Conservation (phyloP, 2,329 filamentous ascomycete genomes). For the Phoma sp. region DNA sequence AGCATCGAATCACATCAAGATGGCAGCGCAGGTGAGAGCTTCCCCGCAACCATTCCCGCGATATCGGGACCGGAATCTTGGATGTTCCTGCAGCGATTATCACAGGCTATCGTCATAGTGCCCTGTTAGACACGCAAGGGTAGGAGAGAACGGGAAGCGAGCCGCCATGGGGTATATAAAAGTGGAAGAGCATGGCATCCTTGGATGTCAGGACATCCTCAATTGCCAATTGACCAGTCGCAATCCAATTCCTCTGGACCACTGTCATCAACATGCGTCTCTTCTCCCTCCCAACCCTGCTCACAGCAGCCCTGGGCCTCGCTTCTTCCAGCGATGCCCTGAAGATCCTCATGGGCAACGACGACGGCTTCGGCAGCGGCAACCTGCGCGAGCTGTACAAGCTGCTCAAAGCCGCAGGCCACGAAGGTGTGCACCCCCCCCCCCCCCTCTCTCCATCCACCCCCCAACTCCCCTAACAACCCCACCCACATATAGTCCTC, state of each 20-base stretch:
- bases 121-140: neutral
- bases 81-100: slow-evolving; percentile 14
- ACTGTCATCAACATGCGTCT: slow-evolving; percentile 21
- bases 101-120: slow-evolving; percentile 1
- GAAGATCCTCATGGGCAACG: slow-evolving; percentile 49
- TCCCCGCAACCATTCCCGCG: slow-evolving; percentile 3
- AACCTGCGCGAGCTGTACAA: slow-evolving; percentile 46
- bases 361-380: slow-evolving; percentile 49
- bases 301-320: slow-evolving; percentile 27
- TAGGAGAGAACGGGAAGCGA: neutral
- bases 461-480: neutral
- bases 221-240: neutral
- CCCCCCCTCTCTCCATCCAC: neutral
- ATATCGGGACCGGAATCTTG: neutral
- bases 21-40: slow-evolving; percentile 1
- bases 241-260: neutral
- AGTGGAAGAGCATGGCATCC: neutral
- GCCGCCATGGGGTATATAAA: neutral
- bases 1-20: slow-evolving; percentile 10
- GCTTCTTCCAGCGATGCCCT: slow-evolving; percentile 25
- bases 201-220: neutral
- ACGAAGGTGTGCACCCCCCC: slow-evolving; percentile 25
- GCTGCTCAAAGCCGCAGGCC: slow-evolving; percentile 33
- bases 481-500: slow-evolving; percentile 35
- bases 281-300: slow-evolving; percentile 15